These are phyloP conservation scores for Linnemannia elongata DNA, from an alignment of 192 early-diverging fungal species.

Conservation along the genomic window DNA sequence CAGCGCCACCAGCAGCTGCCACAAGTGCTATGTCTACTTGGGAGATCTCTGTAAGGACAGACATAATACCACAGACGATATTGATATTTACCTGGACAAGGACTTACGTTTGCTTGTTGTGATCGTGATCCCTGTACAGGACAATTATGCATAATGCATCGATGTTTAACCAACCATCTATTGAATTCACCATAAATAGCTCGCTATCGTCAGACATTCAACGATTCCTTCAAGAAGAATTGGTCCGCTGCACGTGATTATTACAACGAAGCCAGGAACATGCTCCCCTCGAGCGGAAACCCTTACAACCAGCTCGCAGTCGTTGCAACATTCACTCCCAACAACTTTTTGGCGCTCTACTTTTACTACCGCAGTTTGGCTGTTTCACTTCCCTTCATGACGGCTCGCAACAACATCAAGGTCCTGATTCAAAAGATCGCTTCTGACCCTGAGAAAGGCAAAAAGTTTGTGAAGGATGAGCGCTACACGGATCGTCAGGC, in stretches of 20 bases:
- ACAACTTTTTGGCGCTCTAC: conserved; percentile 62
- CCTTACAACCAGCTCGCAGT: conserved; percentile 87
- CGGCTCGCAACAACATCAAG: conserved; percentile 61
- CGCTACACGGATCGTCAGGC: conserved; percentile 44
- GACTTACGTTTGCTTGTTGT: not conserved
- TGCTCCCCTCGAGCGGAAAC: conserved; percentile 68
- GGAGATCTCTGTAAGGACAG: conserved; percentile 72
- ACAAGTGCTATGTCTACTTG: conserved; percentile 72
- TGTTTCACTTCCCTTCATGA: conserved; percentile 62
- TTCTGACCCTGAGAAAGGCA: conserved; percentile 37
- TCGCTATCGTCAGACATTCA: conserved; percentile 72
- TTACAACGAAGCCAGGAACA: conserved; percentile 71
- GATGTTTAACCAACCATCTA: not conserved
- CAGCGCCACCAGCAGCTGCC: conserved; percentile 58
- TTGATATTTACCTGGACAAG: not conserved
- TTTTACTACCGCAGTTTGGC: conserved; percentile 66
- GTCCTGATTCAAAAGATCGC: conserved; percentile 58
- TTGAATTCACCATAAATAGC: conserved; percentile 33
- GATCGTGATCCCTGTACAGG: not conserved
- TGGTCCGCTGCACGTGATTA: conserved; percentile 71
- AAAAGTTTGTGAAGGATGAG: conserved; percentile 44
- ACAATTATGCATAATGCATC: not conserved
- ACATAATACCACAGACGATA: not conserved
- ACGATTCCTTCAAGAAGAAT: conserved; percentile 68
- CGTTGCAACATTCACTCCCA: conserved; percentile 67